Evolutionary conservation across 2,329 filamentous ascomycete genomes (phyloP).

Genomic region (Canariomyces notabilis): DNA sequence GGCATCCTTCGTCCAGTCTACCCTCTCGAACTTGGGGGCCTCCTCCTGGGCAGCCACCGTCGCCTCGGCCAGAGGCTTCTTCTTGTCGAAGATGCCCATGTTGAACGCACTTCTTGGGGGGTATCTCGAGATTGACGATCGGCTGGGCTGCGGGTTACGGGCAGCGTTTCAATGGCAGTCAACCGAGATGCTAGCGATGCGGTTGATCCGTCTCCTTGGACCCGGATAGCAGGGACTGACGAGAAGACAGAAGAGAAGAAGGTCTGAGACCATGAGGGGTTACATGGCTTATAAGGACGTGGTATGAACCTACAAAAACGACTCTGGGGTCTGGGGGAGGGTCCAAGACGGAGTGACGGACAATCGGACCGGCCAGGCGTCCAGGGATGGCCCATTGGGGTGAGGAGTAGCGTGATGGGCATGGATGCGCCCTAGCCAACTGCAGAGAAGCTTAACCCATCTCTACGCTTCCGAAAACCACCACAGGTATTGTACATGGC

Average conservation of each 20-base stretch:
- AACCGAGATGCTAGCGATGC: conserved; percentile 13
- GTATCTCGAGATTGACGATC: conserved; percentile 6
- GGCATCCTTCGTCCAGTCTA: conserved; percentile 51
- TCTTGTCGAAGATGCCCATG: conserved; percentile 28
- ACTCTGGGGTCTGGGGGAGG: conserved; percentile 15
- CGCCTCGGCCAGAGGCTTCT: conserved; percentile 26
- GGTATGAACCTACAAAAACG: background rate
- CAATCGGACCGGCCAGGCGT: conserved; percentile 23
- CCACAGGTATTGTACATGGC: too few relatives aligned
- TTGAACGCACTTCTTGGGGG: conserved; percentile 12
- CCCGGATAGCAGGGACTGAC: conserved; percentile 16
- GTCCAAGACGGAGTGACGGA: conserved; percentile 22
- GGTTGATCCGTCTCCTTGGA: conserved; percentile 20
- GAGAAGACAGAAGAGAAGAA: conserved; percentile 9
- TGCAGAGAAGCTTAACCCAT: conserved; percentile 25
- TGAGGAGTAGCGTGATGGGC: conserved; percentile 8
- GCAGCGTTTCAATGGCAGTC: conserved; percentile 12
- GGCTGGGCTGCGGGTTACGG: conserved; percentile 9
- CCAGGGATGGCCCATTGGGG: conserved; percentile 7
- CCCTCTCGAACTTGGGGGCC: conserved; percentile 45
- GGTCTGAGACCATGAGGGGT: conserved; percentile 13
- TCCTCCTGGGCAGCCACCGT: conserved; percentile 37
- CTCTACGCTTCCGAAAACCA: conserved; percentile 13
- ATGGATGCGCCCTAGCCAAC: conserved; percentile 14
- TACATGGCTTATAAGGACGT: conserved; percentile 20